phyloP scores from a whole-genome alignment of 371 early-diverging fungal genomes.

The Circinella minor region DNA sequence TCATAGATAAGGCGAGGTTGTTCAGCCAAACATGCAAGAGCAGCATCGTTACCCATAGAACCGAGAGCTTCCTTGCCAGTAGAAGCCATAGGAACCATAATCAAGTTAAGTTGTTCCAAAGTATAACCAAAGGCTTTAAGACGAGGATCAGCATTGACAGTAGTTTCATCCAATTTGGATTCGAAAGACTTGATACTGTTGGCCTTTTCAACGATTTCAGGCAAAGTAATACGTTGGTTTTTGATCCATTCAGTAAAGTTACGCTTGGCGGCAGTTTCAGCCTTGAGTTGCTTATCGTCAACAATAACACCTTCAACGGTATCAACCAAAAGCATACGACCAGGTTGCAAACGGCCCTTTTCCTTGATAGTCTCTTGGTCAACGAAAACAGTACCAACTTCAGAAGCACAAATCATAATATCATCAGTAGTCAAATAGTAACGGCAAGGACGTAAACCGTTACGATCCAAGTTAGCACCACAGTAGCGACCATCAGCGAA shows the following conservation, averaged over 20 bases:
- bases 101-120: slow-evolving; percentile 89
- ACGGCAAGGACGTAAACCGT: slow-evolving; percentile 96
- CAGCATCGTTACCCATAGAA: slow-evolving; percentile 97
- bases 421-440: slow-evolving; percentile 95
- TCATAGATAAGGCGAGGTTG: slow-evolving; percentile 92
- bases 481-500: slow-evolving; percentile 97
- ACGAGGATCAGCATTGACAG: slow-evolving; percentile 78
- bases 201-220: slow-evolving; percentile 51
- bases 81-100: slow-evolving; percentile 84
- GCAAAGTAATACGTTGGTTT: slow-evolving; percentile 75
- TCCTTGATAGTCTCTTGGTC: slow-evolving; percentile 78
- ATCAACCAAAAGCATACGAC: slow-evolving; percentile 96
- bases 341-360: slow-evolving; percentile 96
- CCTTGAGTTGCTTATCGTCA: slow-evolving; percentile 90
- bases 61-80: slow-evolving; percentile 96
- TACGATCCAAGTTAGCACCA: slow-evolving; percentile 95
- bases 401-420: slow-evolving; percentile 96
- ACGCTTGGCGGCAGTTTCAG: slow-evolving; percentile 66
- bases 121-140: slow-evolving; percentile 91
- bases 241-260: slow-evolving; percentile 86
- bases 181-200: slow-evolving; percentile 5
- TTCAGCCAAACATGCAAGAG: slow-evolving; percentile 90
- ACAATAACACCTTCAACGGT: slow-evolving; percentile 88
- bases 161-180: slow-evolving; percentile 41
- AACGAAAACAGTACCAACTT: slow-evolving; percentile 90